Evolutionary conservation across 495 filamentous ascomycete species (phyloP).

Genomic region (Amniculicola lignicola): DNA sequence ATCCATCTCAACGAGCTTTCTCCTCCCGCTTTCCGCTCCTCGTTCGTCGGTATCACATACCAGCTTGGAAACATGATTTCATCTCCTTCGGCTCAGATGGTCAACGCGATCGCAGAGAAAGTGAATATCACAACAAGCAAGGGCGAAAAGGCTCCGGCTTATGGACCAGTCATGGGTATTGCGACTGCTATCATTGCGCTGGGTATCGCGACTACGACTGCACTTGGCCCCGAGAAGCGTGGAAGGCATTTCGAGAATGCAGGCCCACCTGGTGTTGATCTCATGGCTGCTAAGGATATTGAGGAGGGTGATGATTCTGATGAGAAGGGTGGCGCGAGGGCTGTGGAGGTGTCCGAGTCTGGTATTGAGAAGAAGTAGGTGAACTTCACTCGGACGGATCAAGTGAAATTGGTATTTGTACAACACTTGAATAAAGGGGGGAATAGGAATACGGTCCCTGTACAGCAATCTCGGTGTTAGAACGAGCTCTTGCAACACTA

Average conservation of each 20-base stretch:
- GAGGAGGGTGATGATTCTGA: slow-evolving; percentile 15
- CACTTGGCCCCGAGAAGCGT: slow-evolving; percentile 62
- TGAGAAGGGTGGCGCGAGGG: slow-evolving; percentile 12
- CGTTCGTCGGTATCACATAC: slow-evolving; percentile 63
- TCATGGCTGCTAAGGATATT: slow-evolving; percentile 16
- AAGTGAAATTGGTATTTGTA: no score
- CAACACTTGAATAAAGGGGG: no score
- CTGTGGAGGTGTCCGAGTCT: background rate
- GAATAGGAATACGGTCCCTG: no score
- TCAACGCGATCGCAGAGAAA: slow-evolving; percentile 63
- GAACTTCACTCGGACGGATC: no score
- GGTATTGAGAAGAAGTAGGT: no score
- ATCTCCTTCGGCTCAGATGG: slow-evolving; percentile 67
- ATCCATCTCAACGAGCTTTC: slow-evolving; percentile 78
- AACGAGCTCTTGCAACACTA: no score
- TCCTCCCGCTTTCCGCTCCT: slow-evolving; percentile 69
- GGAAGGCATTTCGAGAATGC: slow-evolving; percentile 68
- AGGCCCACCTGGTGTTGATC: slow-evolving; percentile 39
- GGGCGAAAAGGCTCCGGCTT: slow-evolving; percentile 58
- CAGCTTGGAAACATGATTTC: slow-evolving; percentile 77
- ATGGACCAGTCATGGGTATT: slow-evolving; percentile 66
- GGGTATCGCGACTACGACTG: slow-evolving; percentile 60
- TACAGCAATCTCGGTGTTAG: no score
- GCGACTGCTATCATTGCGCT: slow-evolving; percentile 66
- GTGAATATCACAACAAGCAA: slow-evolving; percentile 46